These are phyloP conservation scores for Fusarium odoratissimum DNA, from an alignment of 2,329 filamentous ascomycete genomes.

Conservation along the genomic window DNA sequence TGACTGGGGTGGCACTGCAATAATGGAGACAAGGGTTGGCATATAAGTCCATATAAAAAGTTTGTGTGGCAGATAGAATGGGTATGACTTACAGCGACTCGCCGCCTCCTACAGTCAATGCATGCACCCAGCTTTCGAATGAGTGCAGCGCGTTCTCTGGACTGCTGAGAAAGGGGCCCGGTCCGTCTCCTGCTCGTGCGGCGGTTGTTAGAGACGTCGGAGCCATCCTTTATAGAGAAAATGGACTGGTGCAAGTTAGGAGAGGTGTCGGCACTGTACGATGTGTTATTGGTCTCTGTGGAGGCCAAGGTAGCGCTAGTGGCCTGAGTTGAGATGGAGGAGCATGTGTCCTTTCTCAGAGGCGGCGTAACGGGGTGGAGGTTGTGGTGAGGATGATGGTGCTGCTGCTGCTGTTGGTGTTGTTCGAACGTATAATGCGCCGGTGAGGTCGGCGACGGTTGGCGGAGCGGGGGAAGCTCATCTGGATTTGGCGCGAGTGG, in stretches of 20 bases:
- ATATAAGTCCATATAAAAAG: constrained; percentile 18
- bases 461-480: constrained; percentile 45
- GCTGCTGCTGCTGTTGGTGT: constrained; percentile 42
- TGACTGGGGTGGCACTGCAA: constrained; percentile 68
- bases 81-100: constrained; percentile 66
- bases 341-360: constrained; percentile 62
- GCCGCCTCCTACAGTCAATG: constrained; percentile 64
- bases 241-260: constrained; percentile 62
- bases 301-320: constrained; percentile 58
- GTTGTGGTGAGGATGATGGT: constrained; percentile 43
- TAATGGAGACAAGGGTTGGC: constrained; percentile 28
- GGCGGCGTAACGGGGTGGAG: constrained; percentile 49
- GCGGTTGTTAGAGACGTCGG: constrained; percentile 64
- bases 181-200: constrained; percentile 69
- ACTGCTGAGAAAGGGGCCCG: constrained; percentile 67
- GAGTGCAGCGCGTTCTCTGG: constrained; percentile 68
- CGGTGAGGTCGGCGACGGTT: constrained; percentile 44
- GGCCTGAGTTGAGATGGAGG: constrained; percentile 64
- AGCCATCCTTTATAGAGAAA: constrained; percentile 67
- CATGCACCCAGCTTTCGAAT: constrained; percentile 71
- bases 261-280: constrained; percentile 65
- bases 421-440: constrained; percentile 46
- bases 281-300: constrained; percentile 61
- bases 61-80: background rate
- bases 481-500: constrained; percentile 42